phyloP scores from a whole-genome alignment of 768 basidiomycete species.

The Kwoniella botswanensis region DNA sequence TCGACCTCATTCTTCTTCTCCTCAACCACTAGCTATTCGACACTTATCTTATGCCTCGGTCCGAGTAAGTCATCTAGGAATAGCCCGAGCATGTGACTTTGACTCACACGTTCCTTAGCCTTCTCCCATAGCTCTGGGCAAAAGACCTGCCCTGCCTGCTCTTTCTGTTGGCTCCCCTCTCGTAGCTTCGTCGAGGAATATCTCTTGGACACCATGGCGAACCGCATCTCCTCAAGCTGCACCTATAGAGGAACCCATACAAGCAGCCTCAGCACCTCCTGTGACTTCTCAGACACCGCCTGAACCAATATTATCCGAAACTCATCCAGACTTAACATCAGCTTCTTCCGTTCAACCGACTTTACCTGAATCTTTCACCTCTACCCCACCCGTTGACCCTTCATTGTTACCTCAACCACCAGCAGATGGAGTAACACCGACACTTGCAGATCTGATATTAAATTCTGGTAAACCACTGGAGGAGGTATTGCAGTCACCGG shows the following conservation, averaged over 20 bases:
- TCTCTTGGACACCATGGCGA: conserved; percentile 43
- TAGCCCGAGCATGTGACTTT: background rate
- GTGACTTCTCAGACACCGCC: conserved; percentile 17
- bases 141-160: conserved; percentile 24
- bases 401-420: conserved; percentile 24
- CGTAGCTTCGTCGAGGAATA: conserved; percentile 10
- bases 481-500: conserved; percentile 52
- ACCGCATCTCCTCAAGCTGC: conserved; percentile 13
- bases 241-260: background rate
- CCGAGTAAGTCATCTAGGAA: conserved; percentile 17
- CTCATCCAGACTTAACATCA: conserved; percentile 42
- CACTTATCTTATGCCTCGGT: conserved; percentile 18
- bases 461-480: conserved; percentile 35
- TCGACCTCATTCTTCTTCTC: conserved; percentile 7
- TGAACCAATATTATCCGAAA: conserved; percentile 36
- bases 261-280: conserved; percentile 16
- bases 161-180: conserved; percentile 8
- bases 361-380: conserved; percentile 6
- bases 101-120: conserved; percentile 18
- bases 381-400: conserved; percentile 10
- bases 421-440: conserved; percentile 23
- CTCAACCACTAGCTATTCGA: conserved; percentile 3
- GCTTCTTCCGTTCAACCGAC: conserved; percentile 6
- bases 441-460: conserved; percentile 38
- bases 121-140: conserved; percentile 42